Evolutionary conservation across 2,329 filamentous ascomycete species (phyloP).

Genomic region (Cytospora leucostoma): DNA sequence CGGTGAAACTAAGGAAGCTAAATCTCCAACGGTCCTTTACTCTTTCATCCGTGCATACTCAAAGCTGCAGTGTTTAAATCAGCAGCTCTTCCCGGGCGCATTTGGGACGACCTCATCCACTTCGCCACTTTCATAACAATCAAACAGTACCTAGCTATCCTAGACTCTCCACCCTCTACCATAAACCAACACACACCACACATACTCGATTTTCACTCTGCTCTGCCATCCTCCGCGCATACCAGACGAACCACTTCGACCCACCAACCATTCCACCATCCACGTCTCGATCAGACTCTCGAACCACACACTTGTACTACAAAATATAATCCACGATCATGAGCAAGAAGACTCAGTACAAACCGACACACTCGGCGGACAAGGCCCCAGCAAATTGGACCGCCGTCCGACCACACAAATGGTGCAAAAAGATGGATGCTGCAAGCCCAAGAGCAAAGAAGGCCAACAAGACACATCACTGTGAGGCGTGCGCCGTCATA

Average conservation of each 20-base stretch:
- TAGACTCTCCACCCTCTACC: not conserved
- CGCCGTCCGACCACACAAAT: constrained; percentile 24
- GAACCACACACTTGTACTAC: not conserved
- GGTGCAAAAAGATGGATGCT: constrained; percentile 26
- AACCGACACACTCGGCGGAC: constrained; percentile 21
- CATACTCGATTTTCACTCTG: not conserved
- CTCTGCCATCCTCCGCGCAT: not conserved
- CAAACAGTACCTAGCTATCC: not conserved
- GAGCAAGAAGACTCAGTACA: constrained; percentile 34
- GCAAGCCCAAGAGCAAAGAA: constrained; percentile 25
- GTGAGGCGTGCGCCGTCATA: constrained; percentile 23
- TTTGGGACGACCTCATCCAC: not conserved
- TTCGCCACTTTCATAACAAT: not conserved
- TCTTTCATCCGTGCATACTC: too few species aligned
- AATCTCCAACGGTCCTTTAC: too few species aligned
- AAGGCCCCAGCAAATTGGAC: constrained; percentile 23
- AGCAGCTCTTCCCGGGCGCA: not conserved
- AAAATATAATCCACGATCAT: constrained; percentile 11
- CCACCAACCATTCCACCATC: not conserved
- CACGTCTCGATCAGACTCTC: not conserved
- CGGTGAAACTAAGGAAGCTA: too few species aligned
- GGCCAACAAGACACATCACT: constrained; percentile 28
- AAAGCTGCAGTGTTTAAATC: not conserved
- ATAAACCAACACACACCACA: not conserved
- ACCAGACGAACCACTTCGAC: not conserved